These are phyloP conservation scores for Coelastrella sp. DNA, from an alignment of 139 green algal genomes.

Conservation along the genomic window DNA sequence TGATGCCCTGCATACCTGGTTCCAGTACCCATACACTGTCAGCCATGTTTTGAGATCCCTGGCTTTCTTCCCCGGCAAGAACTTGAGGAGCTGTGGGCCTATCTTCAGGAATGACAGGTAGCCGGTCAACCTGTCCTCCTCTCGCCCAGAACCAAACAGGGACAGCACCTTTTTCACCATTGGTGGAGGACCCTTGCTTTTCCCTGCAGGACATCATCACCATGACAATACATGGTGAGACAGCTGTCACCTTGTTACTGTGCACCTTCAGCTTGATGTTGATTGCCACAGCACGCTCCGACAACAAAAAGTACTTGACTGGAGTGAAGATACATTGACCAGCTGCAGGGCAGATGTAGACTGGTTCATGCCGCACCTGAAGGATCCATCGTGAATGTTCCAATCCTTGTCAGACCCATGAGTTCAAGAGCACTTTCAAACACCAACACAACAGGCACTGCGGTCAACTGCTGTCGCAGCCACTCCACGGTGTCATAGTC, in stretches of 20 bases:
- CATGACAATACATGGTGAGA: too few relatives aligned
- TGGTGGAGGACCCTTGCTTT: slow-evolving; percentile 88
- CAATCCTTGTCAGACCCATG: slow-evolving; percentile 87
- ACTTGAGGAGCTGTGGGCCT: slow-evolving; percentile 96
- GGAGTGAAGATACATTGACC: neutral
- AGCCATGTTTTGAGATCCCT: slow-evolving; percentile 95
- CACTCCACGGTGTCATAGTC: slow-evolving; percentile 98
- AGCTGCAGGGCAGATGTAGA: neutral
- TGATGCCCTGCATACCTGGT: slow-evolving; percentile 73
- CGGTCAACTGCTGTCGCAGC: slow-evolving; percentile 73
- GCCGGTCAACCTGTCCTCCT: slow-evolving; percentile 98
- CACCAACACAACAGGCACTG: slow-evolving; percentile 87
- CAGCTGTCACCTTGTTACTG: too few relatives aligned
- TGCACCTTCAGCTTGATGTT: too few relatives aligned
- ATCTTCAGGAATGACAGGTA: slow-evolving; percentile 85
- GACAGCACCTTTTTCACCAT: slow-evolving; percentile 93
- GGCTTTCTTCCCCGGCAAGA: slow-evolving; percentile 91
- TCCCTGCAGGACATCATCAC: slow-evolving; percentile 51
- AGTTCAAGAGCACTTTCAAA: slow-evolving; percentile 98
- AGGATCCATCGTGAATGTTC: slow-evolving; percentile 80
- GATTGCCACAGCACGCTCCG: too few relatives aligned
- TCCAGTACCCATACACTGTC: slow-evolving; percentile 96
- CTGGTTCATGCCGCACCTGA: slow-evolving; percentile 14
- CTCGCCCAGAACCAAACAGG: slow-evolving; percentile 87
- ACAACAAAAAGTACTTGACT: neutral